Evolutionary conservation across 305 asterid species (phyloP).

Genomic region (Fraxinus sp.): DNA sequence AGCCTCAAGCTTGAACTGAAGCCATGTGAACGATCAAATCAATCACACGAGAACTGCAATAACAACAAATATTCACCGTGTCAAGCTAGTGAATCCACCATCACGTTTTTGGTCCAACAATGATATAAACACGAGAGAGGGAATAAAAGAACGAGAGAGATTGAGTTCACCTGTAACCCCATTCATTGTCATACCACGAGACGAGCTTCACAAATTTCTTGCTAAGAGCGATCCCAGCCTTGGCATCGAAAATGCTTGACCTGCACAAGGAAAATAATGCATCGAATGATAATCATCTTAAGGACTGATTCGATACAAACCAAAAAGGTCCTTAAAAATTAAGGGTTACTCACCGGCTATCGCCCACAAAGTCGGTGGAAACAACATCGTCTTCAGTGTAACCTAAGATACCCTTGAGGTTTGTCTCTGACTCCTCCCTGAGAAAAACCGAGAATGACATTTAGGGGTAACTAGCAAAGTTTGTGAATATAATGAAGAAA

Average conservation of each 20-base stretch:
- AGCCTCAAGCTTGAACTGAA: constrained; percentile 41
- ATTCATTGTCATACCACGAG: constrained; percentile 82
- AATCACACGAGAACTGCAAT: constrained; percentile 61
- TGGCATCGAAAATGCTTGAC: constrained; percentile 76
- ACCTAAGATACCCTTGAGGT: constrained; percentile 71
- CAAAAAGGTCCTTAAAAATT: background rate
- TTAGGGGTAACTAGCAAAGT: background rate
- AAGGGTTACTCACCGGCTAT: constrained; percentile 42
- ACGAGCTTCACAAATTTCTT: constrained; percentile 60
- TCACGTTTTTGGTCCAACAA: background rate
- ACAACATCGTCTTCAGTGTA: constrained; percentile 72
- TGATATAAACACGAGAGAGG: background rate
- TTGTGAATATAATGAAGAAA: background rate
- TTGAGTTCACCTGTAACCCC: constrained; percentile 57
- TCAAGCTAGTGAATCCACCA: background rate
- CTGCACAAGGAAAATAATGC: constrained; percentile 27
- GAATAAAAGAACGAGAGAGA: background rate
- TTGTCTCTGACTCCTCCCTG: constrained; percentile 69
- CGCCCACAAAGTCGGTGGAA: constrained; percentile 67
- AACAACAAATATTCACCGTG: background rate
- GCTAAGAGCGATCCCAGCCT: constrained; percentile 77
- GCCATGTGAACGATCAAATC: constrained; percentile 69
- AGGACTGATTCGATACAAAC: background rate
- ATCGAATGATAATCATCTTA: background rate
- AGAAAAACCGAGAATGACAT: background rate